Evolutionary conservation across 768 basidiomycete species (phyloP), one percentile per base, ranked within the genome.

Genomic region (Macrolepiota dolichaula): DNA sequence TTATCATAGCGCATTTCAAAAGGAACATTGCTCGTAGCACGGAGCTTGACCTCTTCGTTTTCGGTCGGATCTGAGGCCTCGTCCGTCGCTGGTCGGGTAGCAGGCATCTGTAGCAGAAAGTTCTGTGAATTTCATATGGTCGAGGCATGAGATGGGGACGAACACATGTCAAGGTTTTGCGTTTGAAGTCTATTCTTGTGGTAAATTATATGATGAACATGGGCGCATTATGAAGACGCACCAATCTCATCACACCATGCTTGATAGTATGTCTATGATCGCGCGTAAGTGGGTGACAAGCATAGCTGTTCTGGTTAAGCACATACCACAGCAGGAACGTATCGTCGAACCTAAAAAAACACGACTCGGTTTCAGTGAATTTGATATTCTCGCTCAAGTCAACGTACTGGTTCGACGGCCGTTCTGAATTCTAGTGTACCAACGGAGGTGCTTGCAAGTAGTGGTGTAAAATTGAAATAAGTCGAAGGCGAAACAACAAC

Each of bases 391-490:
- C 10, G 36, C 19, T 22, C 36, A 36, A 17, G 25, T 27, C 44
- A 47, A 51, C 25, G 73, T 88, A 92, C 92, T 1, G 92, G 85
- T 72, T 95, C 93, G 36, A 93, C 77, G 0, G 91, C 88, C 66
- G 88, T 87, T 25, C 92, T 77, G 68, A 88, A 92, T 65, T 94
- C 92, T 51, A 96, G 76, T 5, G 93, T 94, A 2, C 94, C 94
- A 25, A 93, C 91, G 3, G 91, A 83, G 61, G 88, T 84, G 52
- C 85, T 78, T 0, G 88, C 87, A 1, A 91, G 78, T 32, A 91
- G 71, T 0, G 88, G 87, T 25, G 84, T 83, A 64, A 87, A 87
- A 67, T 86, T 87, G 74, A 88, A 89, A 72, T 87, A 85, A 37
- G 79, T 81, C 40, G 77, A 86, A 0, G 90, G 87, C 4, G 88